Conservation (phyloP, 352 stramenopile species). For the Pythium pyrilobum region DNA sequence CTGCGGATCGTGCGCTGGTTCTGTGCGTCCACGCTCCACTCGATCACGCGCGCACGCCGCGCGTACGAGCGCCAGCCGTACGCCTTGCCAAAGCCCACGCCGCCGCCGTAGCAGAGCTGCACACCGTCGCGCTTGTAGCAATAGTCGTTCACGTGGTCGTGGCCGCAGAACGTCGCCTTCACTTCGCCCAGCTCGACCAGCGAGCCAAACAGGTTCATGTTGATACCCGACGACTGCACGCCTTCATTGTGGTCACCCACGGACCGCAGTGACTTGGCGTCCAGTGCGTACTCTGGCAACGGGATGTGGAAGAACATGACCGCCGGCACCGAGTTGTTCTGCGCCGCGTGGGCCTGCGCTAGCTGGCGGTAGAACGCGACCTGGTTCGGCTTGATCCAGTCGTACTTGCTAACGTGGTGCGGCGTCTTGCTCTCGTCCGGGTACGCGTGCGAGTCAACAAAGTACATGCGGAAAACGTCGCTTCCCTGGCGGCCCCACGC, state of each 20-base stretch:
- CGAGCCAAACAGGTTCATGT: conserved; percentile 15
- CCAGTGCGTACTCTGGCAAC: conserved; percentile 16
- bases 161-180: conserved; percentile 27
- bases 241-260: neutral
- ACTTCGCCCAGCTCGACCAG: conserved; percentile 21
- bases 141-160: conserved; percentile 28
- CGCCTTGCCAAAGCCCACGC: conserved; percentile 16
- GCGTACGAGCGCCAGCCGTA: conserved; percentile 1
- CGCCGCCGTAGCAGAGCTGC: conserved; percentile 30
- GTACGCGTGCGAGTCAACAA: conserved; percentile 49
- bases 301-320: conserved; percentile 34
- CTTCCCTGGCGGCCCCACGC: conserved; percentile 27
- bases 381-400: conserved; percentile 21
- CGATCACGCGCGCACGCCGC: conserved; percentile 20
- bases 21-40: conserved; percentile 12
- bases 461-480: conserved; percentile 65
- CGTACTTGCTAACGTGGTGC: conserved; percentile 12
- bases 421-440: conserved; percentile 17
- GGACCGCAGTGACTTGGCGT: neutral
- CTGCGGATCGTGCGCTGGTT: conserved; percentile 17
- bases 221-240: conserved; percentile 4
- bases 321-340: conserved; percentile 5
- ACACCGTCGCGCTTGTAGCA: conserved; percentile 19
- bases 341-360: neutral
- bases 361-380: conserved; percentile 19